A percentile compares a stretch with the other conserved stretches of the same genome.
Conservation (phyloP, 257 asterid species). For the Solanum microdontum region DNA sequence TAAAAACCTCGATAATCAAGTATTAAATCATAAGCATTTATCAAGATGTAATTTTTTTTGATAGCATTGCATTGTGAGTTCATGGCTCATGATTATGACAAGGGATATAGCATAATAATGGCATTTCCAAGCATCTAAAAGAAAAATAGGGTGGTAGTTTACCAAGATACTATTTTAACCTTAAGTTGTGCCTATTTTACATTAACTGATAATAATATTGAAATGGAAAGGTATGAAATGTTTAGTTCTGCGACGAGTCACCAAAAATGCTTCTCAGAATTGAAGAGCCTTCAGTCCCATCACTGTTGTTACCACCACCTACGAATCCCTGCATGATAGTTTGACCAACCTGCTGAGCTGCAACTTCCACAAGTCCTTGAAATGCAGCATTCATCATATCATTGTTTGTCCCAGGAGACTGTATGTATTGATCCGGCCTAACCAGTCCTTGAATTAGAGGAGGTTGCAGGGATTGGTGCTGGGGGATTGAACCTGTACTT, state of each 20-base stretch:
- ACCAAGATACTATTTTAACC: not conserved
- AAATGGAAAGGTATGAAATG: not conserved
- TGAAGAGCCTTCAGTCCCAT: slow-evolving; percentile 10
- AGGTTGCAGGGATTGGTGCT: slow-evolving; percentile 3
- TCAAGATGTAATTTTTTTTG: not conserved
- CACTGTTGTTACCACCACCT: slow-evolving; percentile 1
- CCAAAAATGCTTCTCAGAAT: not conserved
- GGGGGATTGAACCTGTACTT: not conserved
- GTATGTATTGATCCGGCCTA: not conserved
- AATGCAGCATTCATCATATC: slow-evolving; percentile 21
- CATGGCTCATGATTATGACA: not conserved
- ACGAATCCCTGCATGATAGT: slow-evolving; percentile 17
- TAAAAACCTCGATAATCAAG: not conserved
- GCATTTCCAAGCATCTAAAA: not conserved
- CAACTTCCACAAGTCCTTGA: slow-evolving; percentile 34
- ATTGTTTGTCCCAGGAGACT: not conserved
- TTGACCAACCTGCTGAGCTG: slow-evolving; percentile 34
- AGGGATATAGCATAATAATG: not conserved
- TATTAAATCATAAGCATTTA: not conserved
- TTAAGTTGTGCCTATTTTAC: not conserved
- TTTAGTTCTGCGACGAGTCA: not conserved
- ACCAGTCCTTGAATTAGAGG: not conserved
- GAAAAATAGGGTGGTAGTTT: not conserved
- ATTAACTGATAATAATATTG: not conserved
- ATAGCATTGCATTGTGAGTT: not conserved